Evolutionary conservation across 140 eudicot genomes (phyloP).

Genomic region (Anethum foeniculum): DNA sequence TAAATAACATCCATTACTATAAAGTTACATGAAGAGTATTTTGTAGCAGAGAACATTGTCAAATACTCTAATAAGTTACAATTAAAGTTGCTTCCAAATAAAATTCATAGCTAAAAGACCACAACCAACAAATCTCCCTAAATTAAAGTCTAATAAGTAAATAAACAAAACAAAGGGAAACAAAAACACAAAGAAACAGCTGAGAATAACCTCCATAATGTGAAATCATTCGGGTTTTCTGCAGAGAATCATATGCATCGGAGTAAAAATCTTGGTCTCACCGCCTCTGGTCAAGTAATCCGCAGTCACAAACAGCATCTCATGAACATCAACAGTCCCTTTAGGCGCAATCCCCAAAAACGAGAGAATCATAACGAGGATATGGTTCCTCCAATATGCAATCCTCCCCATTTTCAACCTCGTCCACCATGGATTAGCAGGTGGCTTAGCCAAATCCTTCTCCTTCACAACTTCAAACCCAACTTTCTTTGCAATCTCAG

Average conservation of each 20-base stretch:
- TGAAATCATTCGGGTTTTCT: conserved; percentile 32
- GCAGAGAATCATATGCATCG: conserved; percentile 66
- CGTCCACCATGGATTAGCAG: conserved; percentile 84
- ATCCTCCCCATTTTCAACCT: conserved; percentile 84
- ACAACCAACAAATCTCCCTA: not conserved
- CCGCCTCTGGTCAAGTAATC: conserved; percentile 80
- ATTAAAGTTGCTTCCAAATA: not conserved
- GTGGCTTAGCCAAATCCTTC: conserved; percentile 77
- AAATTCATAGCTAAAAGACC: not conserved
- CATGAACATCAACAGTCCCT: conserved; percentile 80
- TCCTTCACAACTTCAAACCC: conserved; percentile 86
- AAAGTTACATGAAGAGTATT: conserved; percentile 6
- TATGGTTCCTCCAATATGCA: conserved; percentile 88
- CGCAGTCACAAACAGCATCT: conserved; percentile 84
- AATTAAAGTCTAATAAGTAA: not conserved
- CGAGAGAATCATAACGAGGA: conserved; percentile 53
- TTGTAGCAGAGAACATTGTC: not conserved
- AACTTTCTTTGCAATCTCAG: conserved; percentile 58
- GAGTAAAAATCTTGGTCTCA: conserved; percentile 68
- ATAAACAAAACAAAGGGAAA: not conserved
- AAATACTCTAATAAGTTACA: conserved; percentile 2
- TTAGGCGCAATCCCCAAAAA: conserved; percentile 69
- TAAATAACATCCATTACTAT: not conserved
- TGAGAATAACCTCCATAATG: conserved; percentile 19
- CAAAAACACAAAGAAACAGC: conserved; percentile 4